Evolutionary conservation across 2,329 filamentous ascomycete genomes (phyloP).

Genomic region (Fusarium mexicanum): DNA sequence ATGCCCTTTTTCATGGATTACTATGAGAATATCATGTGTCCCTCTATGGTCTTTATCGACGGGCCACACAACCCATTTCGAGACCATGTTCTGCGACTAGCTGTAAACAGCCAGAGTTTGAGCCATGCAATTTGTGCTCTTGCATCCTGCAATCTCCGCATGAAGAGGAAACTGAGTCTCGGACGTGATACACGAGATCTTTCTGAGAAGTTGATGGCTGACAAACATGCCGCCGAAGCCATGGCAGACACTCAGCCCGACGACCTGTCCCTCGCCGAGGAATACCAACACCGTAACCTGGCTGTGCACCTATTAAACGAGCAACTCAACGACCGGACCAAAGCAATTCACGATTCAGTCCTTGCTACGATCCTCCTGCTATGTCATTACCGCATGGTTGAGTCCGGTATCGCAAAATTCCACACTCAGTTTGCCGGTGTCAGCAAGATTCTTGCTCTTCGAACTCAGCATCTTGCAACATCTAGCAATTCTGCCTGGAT

Average conservation of each 20-base stretch:
- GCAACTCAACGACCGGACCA: constrained; percentile 79
- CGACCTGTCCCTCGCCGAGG: constrained; percentile 78
- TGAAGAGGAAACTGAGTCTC: constrained; percentile 76
- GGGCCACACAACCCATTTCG: constrained; percentile 86
- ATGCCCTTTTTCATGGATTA: constrained; percentile 93
- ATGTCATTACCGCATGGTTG: constrained; percentile 92
- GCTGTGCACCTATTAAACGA: constrained; percentile 86
- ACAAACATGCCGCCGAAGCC: constrained; percentile 57
- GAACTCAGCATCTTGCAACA: constrained; percentile 59
- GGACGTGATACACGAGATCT: constrained; percentile 65
- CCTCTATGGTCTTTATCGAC: constrained; percentile 91
- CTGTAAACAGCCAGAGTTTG: constrained; percentile 80
- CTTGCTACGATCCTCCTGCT: constrained; percentile 87
- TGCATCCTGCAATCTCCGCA: constrained; percentile 88
- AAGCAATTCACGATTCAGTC: constrained; percentile 84
- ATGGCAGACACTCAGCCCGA: constrained; percentile 60
- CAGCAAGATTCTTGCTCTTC: constrained; percentile 85
- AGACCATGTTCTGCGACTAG: constrained; percentile 81
- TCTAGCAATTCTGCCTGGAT: constrained; percentile 85
- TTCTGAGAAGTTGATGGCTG: constrained; percentile 58
- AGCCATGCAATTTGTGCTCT: constrained; percentile 92
- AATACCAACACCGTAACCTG: constrained; percentile 81
- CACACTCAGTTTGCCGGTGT: constrained; percentile 93
- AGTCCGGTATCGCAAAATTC: constrained; percentile 92
- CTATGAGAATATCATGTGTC: constrained; percentile 91